Percentiles rank a stretch among this genome's conserved stretches.
Conservation (phyloP, 2,329 filamentous ascomycete species). For the Aspergillus tamarii region DNA sequence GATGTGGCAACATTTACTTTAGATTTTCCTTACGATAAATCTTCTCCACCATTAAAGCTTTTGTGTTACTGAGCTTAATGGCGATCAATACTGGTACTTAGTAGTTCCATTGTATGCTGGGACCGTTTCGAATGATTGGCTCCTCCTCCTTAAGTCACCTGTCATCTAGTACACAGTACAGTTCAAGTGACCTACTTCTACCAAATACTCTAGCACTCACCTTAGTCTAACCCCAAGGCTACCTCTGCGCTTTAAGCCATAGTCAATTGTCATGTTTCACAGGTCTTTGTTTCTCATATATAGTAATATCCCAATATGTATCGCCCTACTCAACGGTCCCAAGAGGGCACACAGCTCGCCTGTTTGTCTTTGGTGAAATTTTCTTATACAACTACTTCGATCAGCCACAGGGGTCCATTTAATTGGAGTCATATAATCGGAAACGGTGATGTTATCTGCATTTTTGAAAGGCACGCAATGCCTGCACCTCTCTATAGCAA, state of each 20-base stretch:
- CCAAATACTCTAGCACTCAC: background rate
- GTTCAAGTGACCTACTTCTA: background rate
- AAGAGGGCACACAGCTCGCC: slow-evolving; percentile 19
- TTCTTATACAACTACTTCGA: slow-evolving; percentile 46
- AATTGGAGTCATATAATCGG: slow-evolving; percentile 49
- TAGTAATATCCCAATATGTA: slow-evolving; percentile 14
- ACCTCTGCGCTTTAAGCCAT: background rate
- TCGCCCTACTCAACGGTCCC: slow-evolving; percentile 11
- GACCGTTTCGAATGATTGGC: background rate
- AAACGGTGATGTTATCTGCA: slow-evolving; percentile 37
- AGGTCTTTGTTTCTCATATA: background rate
- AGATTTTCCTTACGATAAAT: background rate
- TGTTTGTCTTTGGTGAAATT: slow-evolving; percentile 45
- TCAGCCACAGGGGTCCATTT: slow-evolving; percentile 42
- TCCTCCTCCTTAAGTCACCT: background rate
- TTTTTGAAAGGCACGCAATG: slow-evolving; percentile 37
- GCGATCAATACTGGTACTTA: background rate
- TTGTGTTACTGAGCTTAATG: background rate
- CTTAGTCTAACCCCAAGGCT: background rate
- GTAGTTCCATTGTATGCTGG: background rate
- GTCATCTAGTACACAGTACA: background rate
- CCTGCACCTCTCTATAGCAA: slow-evolving; percentile 9
- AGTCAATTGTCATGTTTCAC: background rate
- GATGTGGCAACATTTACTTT: background rate
- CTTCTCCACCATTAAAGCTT: background rate